Conservation (phyloP, 306 rosid species). For the Vigna angularis region DNA sequence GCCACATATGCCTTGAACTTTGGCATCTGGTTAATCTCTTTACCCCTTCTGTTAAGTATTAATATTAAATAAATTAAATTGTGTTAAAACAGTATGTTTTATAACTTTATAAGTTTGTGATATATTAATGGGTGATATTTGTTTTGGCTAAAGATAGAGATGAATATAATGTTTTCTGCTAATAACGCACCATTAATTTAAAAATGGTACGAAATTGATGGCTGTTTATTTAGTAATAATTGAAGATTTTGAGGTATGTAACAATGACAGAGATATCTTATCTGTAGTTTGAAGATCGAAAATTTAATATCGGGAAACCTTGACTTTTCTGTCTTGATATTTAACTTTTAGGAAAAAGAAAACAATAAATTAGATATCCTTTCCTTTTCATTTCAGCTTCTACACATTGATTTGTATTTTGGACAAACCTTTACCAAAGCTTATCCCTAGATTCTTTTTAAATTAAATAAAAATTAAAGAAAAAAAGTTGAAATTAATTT, state of each 20-base stretch:
- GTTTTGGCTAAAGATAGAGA: background rate
- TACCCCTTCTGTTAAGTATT: background rate
- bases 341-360: background rate
- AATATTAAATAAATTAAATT: constrained; percentile 1
- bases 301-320: background rate
- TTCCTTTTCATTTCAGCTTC: background rate
- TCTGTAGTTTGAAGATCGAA: constrained; percentile 32
- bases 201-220: no score
- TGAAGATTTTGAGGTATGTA: background rate
- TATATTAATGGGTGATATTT: background rate
- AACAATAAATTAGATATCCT: background rate
- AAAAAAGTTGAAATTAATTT: no score
- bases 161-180: no score
- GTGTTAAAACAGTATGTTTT: background rate
- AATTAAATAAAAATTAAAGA: background rate
- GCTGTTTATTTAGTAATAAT: constrained; percentile 21
- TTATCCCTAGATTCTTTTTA: background rate
- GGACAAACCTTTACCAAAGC: background rate
- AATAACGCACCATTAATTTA: no score
- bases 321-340: background rate
- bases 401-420: background rate
- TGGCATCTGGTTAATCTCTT: background rate
- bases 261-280: background rate
- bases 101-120: background rate
- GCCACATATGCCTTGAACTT: constrained; percentile 11